phyloP scores from a whole-genome alignment of 2,329 filamentous ascomycete genomes.

The Metarhizium anisopliae region DNA sequence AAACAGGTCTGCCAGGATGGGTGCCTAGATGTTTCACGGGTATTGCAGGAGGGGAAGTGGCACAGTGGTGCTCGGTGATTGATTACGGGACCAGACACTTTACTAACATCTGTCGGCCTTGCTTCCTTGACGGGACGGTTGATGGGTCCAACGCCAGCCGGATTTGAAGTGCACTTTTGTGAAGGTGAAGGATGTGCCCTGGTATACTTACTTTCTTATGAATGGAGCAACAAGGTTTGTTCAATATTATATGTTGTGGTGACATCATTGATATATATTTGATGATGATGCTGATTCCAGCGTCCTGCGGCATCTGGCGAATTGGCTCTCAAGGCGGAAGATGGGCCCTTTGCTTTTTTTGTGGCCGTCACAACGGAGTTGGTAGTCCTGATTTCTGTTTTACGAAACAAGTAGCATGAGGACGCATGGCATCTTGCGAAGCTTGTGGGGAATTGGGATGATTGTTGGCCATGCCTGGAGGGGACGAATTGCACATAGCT shows the following conservation, averaged over 20 bases:
- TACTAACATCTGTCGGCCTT: constrained; percentile 14
- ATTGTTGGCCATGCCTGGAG: too few relatives aligned
- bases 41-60: too few relatives aligned
- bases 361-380: constrained; percentile 11
- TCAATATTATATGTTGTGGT: constrained; percentile 1
- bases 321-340: constrained; percentile 7
- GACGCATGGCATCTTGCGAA: too few relatives aligned
- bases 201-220: constrained; percentile 8
- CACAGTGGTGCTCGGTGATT: too few relatives aligned
- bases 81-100: constrained; percentile 12
- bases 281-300: background rate
- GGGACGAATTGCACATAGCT: too few relatives aligned
- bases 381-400: constrained; percentile 3
- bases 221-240: constrained; percentile 6
- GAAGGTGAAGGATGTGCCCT: constrained; percentile 1
- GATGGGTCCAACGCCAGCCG: background rate
- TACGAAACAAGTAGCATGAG: background rate
- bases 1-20: constrained; percentile 9
- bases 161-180: constrained; percentile 14
- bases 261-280: background rate
- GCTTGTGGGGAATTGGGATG: too few relatives aligned
- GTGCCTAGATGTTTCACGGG: constrained; percentile 3
- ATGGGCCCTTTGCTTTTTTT: constrained; percentile 11
- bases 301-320: background rate
- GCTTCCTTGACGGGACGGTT: constrained; percentile 7